Evolutionary conservation across 257 asterid species (phyloP).

Genomic region (Eucommia ulmoides): DNA sequence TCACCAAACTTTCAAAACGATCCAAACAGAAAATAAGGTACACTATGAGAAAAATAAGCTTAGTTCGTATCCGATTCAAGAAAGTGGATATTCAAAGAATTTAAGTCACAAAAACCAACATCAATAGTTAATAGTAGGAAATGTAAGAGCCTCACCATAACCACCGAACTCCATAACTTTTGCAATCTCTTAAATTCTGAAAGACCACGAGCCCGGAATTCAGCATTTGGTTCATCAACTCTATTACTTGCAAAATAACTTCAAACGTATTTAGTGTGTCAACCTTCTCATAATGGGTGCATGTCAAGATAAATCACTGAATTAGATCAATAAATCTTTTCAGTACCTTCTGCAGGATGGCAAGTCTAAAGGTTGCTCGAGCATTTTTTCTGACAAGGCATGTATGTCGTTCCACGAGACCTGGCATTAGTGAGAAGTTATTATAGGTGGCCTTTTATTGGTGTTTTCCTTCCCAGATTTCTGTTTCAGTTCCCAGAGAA

Average conservation of each 20-base stretch:
- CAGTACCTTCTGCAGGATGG: constrained; percentile 40
- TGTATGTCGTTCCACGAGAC: constrained; percentile 23
- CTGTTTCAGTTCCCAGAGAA: constrained; percentile 1
- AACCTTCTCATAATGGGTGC: constrained; percentile 10
- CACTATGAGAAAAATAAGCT: no score
- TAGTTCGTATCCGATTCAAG: no score
- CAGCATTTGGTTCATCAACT: constrained; percentile 20
- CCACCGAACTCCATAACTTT: constrained; percentile 50
- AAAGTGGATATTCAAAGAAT: no score
- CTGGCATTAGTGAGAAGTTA: constrained; percentile 30
- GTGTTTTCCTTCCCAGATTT: no score
- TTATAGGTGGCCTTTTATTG: no score
- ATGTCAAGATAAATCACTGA: neutral
- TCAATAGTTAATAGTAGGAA: no score
- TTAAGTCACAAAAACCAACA: no score
- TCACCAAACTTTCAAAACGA: no score
- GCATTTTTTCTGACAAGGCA: constrained; percentile 27
- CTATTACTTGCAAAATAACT: constrained; percentile 21
- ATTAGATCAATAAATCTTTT: constrained; percentile 7
- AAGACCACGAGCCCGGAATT: constrained; percentile 28
- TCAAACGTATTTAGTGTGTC: constrained; percentile 15
- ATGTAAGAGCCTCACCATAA: constrained; percentile 71
- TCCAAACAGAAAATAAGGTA: no score
- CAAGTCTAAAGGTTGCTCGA: constrained; percentile 39
- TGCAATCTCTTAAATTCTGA: constrained; percentile 49